Percentiles rank a stretch among this genome's conserved stretches.
These are phyloP conservation scores for Rubia balearica DNA, from an alignment of 305 asterid genomes.

Conservation along the genomic window DNA sequence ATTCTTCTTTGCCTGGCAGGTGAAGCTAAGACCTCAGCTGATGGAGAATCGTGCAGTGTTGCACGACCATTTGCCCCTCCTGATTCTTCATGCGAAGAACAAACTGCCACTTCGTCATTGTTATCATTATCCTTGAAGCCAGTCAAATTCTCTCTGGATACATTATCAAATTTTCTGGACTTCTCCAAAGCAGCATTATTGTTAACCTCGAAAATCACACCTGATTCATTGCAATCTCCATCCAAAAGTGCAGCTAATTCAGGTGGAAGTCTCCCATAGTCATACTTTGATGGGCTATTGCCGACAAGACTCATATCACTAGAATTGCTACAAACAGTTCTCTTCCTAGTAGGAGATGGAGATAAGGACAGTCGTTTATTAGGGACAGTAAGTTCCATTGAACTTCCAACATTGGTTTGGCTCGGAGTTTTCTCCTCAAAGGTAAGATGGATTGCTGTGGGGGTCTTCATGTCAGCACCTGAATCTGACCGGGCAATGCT, in stretches of 20 bases:
- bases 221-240: constrained; percentile 44
- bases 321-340: constrained; percentile 44
- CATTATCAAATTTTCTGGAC: constrained; percentile 27
- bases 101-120: constrained; percentile 23
- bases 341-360: constrained; percentile 32
- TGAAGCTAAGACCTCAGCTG: constrained; percentile 34
- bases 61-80: constrained; percentile 28
- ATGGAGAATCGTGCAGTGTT: constrained; percentile 35
- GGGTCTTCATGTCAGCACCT: constrained; percentile 70
- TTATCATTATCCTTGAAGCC: constrained; percentile 21
- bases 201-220: constrained; percentile 32
- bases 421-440: constrained; percentile 75
- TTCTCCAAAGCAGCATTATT: constrained; percentile 31
- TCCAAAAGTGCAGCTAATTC: constrained; percentile 62
- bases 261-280: constrained; percentile 67
- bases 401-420: constrained; percentile 41
- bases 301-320: constrained; percentile 89
- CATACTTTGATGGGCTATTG: constrained; percentile 54
- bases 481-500: constrained; percentile 87
- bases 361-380: constrained; percentile 33
- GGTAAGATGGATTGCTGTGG: constrained; percentile 46
- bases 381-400: constrained; percentile 54
- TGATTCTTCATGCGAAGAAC: constrained; percentile 30
- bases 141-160: constrained; percentile 30
- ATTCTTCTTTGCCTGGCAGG: constrained; percentile 34